phyloP scores from a whole-genome alignment of 2,329 filamentous ascomycete species.

The Ophiostoma himal-ulmi region DNA sequence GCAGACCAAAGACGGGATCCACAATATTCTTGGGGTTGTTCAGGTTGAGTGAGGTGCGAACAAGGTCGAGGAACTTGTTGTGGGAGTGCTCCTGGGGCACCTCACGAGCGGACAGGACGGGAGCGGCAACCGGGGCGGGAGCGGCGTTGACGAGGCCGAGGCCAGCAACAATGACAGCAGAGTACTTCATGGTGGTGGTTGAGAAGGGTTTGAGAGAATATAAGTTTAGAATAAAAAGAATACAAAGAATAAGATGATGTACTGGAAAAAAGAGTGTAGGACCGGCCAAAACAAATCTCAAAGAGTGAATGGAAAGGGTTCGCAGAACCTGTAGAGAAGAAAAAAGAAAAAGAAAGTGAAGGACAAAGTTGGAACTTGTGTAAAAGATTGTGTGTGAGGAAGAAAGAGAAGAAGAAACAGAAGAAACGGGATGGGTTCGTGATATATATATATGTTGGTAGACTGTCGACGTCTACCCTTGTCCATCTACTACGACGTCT shows the following conservation, averaged over 20 bases:
- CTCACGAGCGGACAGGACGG: constrained; percentile 35
- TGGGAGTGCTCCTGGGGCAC: constrained; percentile 51
- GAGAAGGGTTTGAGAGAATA: neutral
- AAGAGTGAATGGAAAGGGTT: constrained; percentile 28
- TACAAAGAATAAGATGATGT: neutral
- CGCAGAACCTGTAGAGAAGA: constrained; percentile 23
- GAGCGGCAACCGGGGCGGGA: constrained; percentile 8
- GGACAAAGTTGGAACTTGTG: constrained; percentile 16
- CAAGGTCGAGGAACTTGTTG: constrained; percentile 38
- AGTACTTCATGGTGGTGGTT: constrained; percentile 26
- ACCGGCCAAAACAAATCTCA: constrained; percentile 14
- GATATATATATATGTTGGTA: neutral
- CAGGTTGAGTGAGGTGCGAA: constrained; percentile 36
- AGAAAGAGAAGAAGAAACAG: neutral
- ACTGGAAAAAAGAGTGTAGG: constrained; percentile 12
- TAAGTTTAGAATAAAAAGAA: neutral
- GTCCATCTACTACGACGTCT: neutral
- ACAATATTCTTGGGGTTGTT: constrained; percentile 46
- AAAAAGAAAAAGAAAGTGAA: constrained; percentile 20
- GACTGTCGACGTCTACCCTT: neutral
- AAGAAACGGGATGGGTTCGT: constrained; percentile 10
- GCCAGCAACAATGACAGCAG: constrained; percentile 18
- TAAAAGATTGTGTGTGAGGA: constrained; percentile 24
- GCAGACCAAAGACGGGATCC: constrained; percentile 45
- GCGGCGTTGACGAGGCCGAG: constrained; percentile 25